Evolutionary conservation across 805 yeast species (phyloP).

Genomic region (Cyberlindnera japonica): DNA sequence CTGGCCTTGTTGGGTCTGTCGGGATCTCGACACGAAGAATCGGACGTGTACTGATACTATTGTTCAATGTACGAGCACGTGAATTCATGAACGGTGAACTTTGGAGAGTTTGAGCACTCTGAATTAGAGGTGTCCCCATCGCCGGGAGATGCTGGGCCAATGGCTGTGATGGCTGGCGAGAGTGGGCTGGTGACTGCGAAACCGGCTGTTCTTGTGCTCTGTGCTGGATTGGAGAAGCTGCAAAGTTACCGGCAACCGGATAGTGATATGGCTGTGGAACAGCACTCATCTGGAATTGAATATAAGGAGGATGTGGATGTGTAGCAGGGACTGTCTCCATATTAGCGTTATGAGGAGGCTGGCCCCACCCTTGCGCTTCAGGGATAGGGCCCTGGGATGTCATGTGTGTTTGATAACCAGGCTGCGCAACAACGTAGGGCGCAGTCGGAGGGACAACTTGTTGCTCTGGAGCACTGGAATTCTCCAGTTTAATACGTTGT

Average conservation of each 20-base stretch:
- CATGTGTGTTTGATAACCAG: neutral
- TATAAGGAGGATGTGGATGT: slow-evolving; percentile 5
- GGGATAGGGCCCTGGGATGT: neutral
- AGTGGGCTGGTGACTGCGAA: slow-evolving; percentile 1
- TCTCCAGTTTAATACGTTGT: too few species aligned
- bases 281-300: slow-evolving; percentile 3
- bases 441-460: too few species aligned
- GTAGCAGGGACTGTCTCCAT: slow-evolving; percentile 9
- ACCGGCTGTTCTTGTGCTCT: slow-evolving; percentile 9
- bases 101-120: slow-evolving; percentile 1
- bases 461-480: too few species aligned
- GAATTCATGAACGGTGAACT: slow-evolving; percentile 14
- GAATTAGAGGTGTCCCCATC: slow-evolving; percentile 5
- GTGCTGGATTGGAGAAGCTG: slow-evolving; percentile 6
- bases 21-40: slow-evolving; percentile 29
- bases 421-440: too few species aligned
- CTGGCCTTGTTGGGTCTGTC: slow-evolving; percentile 7
- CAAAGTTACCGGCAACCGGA: slow-evolving; percentile 7
- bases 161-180: neutral
- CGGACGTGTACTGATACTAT: slow-evolving; percentile 25
- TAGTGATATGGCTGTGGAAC: slow-evolving; percentile 9
- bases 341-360: slow-evolving; percentile 4
- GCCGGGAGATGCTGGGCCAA: slow-evolving; percentile 4
- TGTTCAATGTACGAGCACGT: slow-evolving; percentile 25
- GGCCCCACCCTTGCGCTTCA: slow-evolving; percentile 9